These are phyloP conservation scores for Phaeosphaeria sp. DNA, from an alignment of 2,329 filamentous ascomycete genomes.

Conservation along the genomic window DNA sequence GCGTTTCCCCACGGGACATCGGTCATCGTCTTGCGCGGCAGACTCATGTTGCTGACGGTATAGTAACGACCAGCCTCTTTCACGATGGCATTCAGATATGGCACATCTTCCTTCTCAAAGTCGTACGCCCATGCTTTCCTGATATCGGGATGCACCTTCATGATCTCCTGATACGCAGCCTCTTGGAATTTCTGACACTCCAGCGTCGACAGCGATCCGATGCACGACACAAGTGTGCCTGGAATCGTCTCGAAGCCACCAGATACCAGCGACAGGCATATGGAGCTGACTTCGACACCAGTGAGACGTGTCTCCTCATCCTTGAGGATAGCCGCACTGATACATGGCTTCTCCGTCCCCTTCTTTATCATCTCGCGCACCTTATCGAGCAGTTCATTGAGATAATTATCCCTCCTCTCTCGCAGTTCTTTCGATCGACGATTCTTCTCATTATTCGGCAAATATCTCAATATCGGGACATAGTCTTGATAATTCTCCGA, in stretches of 20 bases:
- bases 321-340: conserved; percentile 61
- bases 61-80: conserved; percentile 63
- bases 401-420: conserved; percentile 57
- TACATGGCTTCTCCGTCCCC: conserved; percentile 62
- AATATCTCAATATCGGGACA: conserved; percentile 57
- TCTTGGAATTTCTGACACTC: conserved; percentile 61
- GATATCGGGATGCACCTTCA: conserved; percentile 55
- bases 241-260: conserved; percentile 64
- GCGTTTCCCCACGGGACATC: conserved; percentile 61
- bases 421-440: conserved; percentile 55
- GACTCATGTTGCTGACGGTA: conserved; percentile 61
- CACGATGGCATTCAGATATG: conserved; percentile 58
- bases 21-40: conserved; percentile 59
- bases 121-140: conserved; percentile 56
- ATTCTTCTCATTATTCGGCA: conserved; percentile 62
- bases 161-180: conserved; percentile 61
- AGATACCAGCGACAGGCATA: conserved; percentile 61
- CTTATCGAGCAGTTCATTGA: conserved; percentile 58
- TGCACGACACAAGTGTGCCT: conserved; percentile 59
- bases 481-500: conserved; percentile 64
- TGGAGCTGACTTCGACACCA: conserved; percentile 61
- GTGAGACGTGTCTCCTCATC: conserved; percentile 61
- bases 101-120: conserved; percentile 57
- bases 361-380: conserved; percentile 60
- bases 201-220: conserved; percentile 57